Conservation (phyloP, 192 early-diverging fungal species). For the Coemansia sp. region DNA sequence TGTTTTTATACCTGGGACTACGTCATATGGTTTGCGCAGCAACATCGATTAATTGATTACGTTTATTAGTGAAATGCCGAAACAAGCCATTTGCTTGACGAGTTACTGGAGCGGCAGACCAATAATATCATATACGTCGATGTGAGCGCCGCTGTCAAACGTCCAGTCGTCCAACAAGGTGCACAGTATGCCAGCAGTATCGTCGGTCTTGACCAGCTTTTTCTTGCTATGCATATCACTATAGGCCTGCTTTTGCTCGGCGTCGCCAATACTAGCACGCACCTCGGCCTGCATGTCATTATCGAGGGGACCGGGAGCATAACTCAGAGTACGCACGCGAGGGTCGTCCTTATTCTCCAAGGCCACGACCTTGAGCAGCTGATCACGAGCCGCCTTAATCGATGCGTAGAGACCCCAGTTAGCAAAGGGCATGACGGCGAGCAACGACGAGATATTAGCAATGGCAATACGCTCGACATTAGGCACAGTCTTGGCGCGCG, state of each 20-base stretch:
- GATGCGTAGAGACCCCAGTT: conserved; percentile 83
- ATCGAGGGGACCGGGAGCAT: conserved; percentile 88
- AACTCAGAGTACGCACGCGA: conserved; percentile 68
- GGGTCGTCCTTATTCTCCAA: conserved; percentile 58
- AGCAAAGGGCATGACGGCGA: conserved; percentile 71
- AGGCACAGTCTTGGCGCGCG: neutral
- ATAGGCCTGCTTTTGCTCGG: conserved; percentile 63
- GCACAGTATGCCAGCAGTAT: conserved; percentile 64
- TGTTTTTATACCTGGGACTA: no score
- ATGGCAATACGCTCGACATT: conserved; percentile 40
- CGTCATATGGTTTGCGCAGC: no score
- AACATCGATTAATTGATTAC: neutral
- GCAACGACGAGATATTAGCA: conserved; percentile 79
- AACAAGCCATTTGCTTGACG: neutral
- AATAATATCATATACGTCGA: conserved; percentile 65
- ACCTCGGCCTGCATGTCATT: conserved; percentile 80
- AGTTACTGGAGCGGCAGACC: conserved; percentile 9
- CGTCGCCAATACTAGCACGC: conserved; percentile 66
- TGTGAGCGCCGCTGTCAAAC: conserved; percentile 65
- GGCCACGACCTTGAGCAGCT: conserved; percentile 68
- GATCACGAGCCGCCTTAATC: conserved; percentile 81
- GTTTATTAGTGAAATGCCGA: neutral
- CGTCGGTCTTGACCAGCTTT: conserved; percentile 67
- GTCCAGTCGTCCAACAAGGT: conserved; percentile 59
- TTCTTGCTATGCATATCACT: conserved; percentile 63